Conservation (phyloP, 2,329 filamentous ascomycete genomes). For the Aspergillus pseudoglaucus region DNA sequence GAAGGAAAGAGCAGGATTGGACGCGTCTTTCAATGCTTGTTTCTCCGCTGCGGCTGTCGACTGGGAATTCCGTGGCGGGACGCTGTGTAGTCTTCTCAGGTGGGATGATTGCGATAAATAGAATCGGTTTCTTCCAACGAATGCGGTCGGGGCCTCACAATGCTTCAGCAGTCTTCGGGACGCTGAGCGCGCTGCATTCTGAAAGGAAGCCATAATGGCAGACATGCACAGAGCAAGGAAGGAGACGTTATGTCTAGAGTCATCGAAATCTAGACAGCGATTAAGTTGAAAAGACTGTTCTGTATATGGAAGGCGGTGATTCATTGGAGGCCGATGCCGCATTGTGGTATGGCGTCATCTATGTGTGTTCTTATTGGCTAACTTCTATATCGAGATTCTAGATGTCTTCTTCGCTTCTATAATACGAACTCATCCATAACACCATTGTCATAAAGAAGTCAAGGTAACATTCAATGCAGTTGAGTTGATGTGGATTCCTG, state of each 20-base stretch:
- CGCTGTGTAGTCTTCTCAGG: slow-evolving; percentile 15
- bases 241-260: background rate
- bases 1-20: slow-evolving; percentile 82
- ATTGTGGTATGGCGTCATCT: slow-evolving; percentile 10
- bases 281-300: too few relatives aligned
- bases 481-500: slow-evolving; percentile 16
- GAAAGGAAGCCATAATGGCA: slow-evolving; percentile 11
- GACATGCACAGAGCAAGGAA: background rate
- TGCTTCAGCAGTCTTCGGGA: slow-evolving; percentile 9
- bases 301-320: too few relatives aligned
- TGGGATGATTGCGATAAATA: slow-evolving; percentile 1
- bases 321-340: background rate
- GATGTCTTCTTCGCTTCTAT: background rate
- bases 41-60: slow-evolving; percentile 8
- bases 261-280: background rate
- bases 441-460: slow-evolving; percentile 1
- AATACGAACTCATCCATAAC: background rate
- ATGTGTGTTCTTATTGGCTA: slow-evolving; percentile 3
- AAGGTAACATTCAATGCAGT: slow-evolving; percentile 3
- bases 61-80: slow-evolving; percentile 12
- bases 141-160: slow-evolving; percentile 1
- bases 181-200: slow-evolving; percentile 10
- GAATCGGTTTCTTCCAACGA: slow-evolving; percentile 7
- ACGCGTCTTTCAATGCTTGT: slow-evolving; percentile 37
- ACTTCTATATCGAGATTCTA: background rate